A percentile compares a stretch with the other conserved stretches of the same genome.
phyloP scores from a whole-genome alignment of 768 basidiomycete genomes.

The Hemileccinum impolitum region DNA sequence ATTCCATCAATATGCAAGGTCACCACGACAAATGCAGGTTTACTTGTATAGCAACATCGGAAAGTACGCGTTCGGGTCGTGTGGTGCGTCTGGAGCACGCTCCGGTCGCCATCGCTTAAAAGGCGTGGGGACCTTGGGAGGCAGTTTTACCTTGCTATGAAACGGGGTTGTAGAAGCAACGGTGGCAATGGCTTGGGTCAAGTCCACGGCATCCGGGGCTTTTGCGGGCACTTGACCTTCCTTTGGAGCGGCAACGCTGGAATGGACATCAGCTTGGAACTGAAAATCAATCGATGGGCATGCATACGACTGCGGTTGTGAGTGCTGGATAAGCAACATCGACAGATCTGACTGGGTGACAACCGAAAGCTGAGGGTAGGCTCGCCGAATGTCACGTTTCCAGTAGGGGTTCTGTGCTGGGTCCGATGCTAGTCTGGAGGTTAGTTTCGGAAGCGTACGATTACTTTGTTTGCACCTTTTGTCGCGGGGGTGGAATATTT shows the following conservation, averaged over 20 bases:
- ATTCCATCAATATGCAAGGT: constrained; percentile 16
- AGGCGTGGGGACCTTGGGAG: constrained; percentile 68
- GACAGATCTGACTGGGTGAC: constrained; percentile 84
- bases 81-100: constrained; percentile 73
- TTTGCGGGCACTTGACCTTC: constrained; percentile 45
- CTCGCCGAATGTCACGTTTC: constrained; percentile 92
- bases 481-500: constrained; percentile 85
- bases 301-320: constrained; percentile 60
- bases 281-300: neutral
- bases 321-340: constrained; percentile 76
- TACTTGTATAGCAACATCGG: constrained; percentile 70
- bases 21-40: neutral
- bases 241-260: constrained; percentile 53
- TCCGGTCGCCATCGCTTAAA: constrained; percentile 74
- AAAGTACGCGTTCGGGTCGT: constrained; percentile 78
- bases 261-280: constrained; percentile 9
- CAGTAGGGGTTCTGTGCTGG: constrained; percentile 90
- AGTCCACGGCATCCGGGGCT: constrained; percentile 47
- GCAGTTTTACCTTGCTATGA: constrained; percentile 62
- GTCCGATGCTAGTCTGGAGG: constrained; percentile 62
- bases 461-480: constrained; percentile 51
- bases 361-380: constrained; percentile 88
- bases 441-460: constrained; percentile 11
- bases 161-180: constrained; percentile 55
- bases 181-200: constrained; percentile 69